A percentile compares a stretch with the other conserved stretches of the same genome.
phyloP scores from a whole-genome alignment of 352 stramenopile genomes.

The Pythium rishiriense region DNA sequence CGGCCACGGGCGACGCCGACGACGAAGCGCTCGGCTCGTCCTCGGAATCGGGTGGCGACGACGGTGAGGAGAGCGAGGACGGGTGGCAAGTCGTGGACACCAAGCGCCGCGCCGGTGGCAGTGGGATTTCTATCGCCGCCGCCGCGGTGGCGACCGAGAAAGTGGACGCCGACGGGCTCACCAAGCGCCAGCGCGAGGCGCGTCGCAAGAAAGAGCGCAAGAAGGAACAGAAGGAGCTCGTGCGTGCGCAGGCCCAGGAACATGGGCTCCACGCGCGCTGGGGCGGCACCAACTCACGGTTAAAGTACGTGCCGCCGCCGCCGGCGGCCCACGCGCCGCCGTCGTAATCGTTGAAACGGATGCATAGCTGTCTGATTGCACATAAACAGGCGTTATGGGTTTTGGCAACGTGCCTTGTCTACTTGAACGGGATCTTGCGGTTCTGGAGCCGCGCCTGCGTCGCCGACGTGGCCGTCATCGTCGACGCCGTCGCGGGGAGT shows the following conservation, averaged over 20 bases:
- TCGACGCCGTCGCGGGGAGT: neutral
- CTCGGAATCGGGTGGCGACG: slow-evolving; percentile 16
- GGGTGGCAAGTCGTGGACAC: slow-evolving; percentile 70
- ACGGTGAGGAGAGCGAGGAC: slow-evolving; percentile 49
- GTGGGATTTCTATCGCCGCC: slow-evolving; percentile 7
- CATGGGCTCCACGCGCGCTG: slow-evolving; percentile 69
- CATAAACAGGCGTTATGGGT: slow-evolving; percentile 12
- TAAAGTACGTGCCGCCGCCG: slow-evolving; percentile 70
- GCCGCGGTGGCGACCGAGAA: slow-evolving; percentile 15
- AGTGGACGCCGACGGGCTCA: slow-evolving; percentile 52
- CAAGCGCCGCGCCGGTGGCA: neutral
- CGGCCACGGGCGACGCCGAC: too few species aligned
- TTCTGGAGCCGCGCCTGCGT: slow-evolving; percentile 16
- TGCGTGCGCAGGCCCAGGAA: slow-evolving; percentile 66
- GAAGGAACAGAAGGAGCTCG: slow-evolving; percentile 71
- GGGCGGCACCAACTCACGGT: slow-evolving; percentile 46
- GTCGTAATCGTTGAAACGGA: neutral
- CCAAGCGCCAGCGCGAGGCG: slow-evolving; percentile 78
- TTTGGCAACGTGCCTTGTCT: neutral
- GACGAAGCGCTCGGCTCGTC: slow-evolving; percentile 17
- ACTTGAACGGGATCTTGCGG: slow-evolving; percentile 21
- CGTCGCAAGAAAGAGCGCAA: slow-evolving; percentile 79
- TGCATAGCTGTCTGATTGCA: slow-evolving; percentile 12
- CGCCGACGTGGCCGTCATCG: neutral
- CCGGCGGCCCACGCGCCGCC: neutral